A percentile compares a stretch with the other conserved stretches of the same genome.
Evolutionary conservation across 768 basidiomycete genomes (phyloP).

Genomic region (Lactarius deliciosus): DNA sequence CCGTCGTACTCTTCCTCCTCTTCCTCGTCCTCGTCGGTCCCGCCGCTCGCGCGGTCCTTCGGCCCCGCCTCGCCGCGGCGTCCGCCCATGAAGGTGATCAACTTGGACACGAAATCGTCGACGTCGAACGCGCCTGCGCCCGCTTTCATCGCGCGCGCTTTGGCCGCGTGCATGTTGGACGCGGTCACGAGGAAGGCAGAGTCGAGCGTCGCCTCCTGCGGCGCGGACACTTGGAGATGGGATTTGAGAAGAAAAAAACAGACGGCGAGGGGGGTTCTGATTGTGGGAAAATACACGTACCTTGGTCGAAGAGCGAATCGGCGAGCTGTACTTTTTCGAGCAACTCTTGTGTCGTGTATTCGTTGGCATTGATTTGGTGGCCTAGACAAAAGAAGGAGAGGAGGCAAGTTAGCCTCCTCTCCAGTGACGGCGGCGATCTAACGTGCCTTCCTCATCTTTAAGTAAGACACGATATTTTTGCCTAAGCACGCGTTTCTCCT

Average conservation of each 20-base stretch:
- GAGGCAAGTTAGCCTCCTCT: neutral
- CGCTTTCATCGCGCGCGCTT: constrained; percentile 90
- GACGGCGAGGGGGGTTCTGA: neutral
- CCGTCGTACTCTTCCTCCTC: constrained; percentile 42
- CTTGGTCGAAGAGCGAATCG: constrained; percentile 63
- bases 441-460: constrained; percentile 35
- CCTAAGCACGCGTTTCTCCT: constrained; percentile 72
- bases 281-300: constrained; percentile 35
- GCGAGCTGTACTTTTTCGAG: constrained; percentile 55
- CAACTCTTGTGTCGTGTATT: constrained; percentile 56
- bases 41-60: constrained; percentile 36
- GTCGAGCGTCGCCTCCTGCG: constrained; percentile 85
- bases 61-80: constrained; percentile 45
- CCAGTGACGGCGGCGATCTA: constrained; percentile 3
- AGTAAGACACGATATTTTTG: constrained; percentile 70
- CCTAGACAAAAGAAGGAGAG: constrained; percentile 19
- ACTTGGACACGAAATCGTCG: constrained; percentile 82
- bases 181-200: constrained; percentile 76
- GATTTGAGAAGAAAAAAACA: neutral
- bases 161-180: constrained; percentile 75
- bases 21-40: constrained; percentile 54
- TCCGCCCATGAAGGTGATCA: constrained; percentile 77
- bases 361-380: constrained; percentile 52
- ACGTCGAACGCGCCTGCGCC: constrained; percentile 87
- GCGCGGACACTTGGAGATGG: constrained; percentile 21